Conservation (phyloP, 352 stramenopile genomes). For the Phytophthora citricola region DNA sequence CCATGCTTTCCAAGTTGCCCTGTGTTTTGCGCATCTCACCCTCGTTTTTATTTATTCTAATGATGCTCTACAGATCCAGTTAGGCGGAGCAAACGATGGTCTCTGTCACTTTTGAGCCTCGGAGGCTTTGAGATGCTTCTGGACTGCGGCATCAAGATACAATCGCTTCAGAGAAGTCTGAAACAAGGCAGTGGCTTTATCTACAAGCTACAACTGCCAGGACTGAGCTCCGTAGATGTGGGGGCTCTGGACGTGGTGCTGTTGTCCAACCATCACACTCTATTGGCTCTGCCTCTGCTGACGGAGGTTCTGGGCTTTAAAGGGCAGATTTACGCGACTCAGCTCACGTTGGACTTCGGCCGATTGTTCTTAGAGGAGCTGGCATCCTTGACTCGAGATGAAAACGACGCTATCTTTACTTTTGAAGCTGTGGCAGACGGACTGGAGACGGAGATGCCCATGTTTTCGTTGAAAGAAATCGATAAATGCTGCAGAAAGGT, state of each 20-base stretch:
- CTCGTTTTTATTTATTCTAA: slow-evolving; percentile 15
- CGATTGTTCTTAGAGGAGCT: slow-evolving; percentile 78
- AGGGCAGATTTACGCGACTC: slow-evolving; percentile 74
- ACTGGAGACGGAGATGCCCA: slow-evolving; percentile 30
- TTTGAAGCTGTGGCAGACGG: slow-evolving; percentile 34
- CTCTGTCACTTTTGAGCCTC: slow-evolving; percentile 85
- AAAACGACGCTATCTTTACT: slow-evolving; percentile 29
- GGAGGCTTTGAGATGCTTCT: slow-evolving; percentile 83
- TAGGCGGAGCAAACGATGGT: slow-evolving; percentile 71
- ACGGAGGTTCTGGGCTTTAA: slow-evolving; percentile 79
- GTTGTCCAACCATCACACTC: slow-evolving; percentile 73
- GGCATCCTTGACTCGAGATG: slow-evolving; percentile 29
- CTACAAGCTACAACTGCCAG: slow-evolving; percentile 45
- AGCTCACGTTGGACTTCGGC: slow-evolving; percentile 74
- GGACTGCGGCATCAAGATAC: slow-evolving; percentile 66
- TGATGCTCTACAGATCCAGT: slow-evolving; percentile 62
- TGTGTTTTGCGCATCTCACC: slow-evolving; percentile 22
- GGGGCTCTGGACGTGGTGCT: slow-evolving; percentile 74
- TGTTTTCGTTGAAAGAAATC: slow-evolving; percentile 62
- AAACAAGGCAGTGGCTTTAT: slow-evolving; percentile 1
- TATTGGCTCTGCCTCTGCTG: slow-evolving; percentile 81
- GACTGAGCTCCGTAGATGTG: slow-evolving; percentile 58
- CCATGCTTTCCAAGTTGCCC: slow-evolving; percentile 1
- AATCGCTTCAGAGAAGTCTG: slow-evolving; percentile 9
- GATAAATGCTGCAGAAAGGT: slow-evolving; percentile 51